Evolutionary conservation across 345 rosid genomes (phyloP), one percentile per base, ranked within the genome.

Genomic region (Acer negundo): DNA sequence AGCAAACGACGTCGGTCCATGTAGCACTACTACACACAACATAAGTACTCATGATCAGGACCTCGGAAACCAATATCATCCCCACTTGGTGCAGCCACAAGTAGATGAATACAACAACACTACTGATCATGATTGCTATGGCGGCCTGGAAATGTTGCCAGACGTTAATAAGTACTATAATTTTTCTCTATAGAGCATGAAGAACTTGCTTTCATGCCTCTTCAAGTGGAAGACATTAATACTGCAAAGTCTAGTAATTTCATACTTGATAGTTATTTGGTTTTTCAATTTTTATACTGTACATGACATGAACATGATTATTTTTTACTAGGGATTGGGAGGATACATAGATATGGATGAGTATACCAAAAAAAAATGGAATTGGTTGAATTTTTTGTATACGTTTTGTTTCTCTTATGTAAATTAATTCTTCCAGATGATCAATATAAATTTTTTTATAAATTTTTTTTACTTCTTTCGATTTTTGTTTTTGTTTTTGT

Each of bases 121-220:
- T 24, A n/a, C 63, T 1, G 86, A 86, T 35, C 38, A 35, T 63
- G 85, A 82, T 72, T 82, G 73, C 81, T 88, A 82, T 67, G 80
- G 84, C 13, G 77, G 69, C 44, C 87, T 84, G 13, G 87, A 47
- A 16, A 28, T 74, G 75, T 80, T 82, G 24, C 82, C 81, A 31
- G 82, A 80, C 46, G 80, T 75, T n/a, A 49, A 73, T 62, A 31
- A 44, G 10, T 84, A 35, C 6, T 35, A 75, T 42, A 72, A 79
- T 55, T 88, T 82, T 78, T 75, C 79, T 24, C 46, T 76, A 7
- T 80, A 9, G 70, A 77, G 3, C 63, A 80, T 31, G 38, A n/a
- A 15, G 5, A 49, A 12, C 26, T 24, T 68, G 51, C 35, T 80
- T 40, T 40, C 65, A 61, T 73, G 53, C 26, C 31, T 35, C 16